phyloP scores from a whole-genome alignment of 768 basidiomycete genomes.

The Pleurotus cornucopiae region DNA sequence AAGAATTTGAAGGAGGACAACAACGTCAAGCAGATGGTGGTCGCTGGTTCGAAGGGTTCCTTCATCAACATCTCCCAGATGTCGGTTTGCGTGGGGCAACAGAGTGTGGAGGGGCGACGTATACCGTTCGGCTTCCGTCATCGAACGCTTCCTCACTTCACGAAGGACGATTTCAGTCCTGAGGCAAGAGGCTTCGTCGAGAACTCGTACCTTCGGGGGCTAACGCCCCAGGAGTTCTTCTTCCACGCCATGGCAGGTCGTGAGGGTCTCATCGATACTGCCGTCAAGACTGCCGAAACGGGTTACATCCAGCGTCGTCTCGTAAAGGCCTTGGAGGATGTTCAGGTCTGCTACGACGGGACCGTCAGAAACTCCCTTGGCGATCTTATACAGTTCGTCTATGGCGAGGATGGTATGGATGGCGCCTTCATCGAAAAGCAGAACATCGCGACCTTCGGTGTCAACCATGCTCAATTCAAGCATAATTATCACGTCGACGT shows the following conservation, averaged over 20 bases:
- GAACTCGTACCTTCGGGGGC: slow-evolving; percentile 93
- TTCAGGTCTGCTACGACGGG: slow-evolving; percentile 96
- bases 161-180: slow-evolving; percentile 97
- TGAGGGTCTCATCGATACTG: slow-evolving; percentile 98
- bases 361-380: slow-evolving; percentile 97
- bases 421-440: slow-evolving; percentile 97
- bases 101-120: slow-evolving; percentile 95
- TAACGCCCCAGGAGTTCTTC: slow-evolving; percentile 98
- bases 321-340: slow-evolving; percentile 96
- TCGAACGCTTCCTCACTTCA: slow-evolving; percentile 94
- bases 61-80: slow-evolving; percentile 99
- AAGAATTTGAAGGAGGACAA: slow-evolving; percentile 97
- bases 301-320: slow-evolving; percentile 98
- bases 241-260: slow-evolving; percentile 99
- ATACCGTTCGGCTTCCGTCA: slow-evolving; percentile 98
- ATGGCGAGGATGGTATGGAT: slow-evolving; percentile 99
- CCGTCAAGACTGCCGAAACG: slow-evolving; percentile 99
- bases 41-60: slow-evolving; percentile 96
- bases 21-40: slow-evolving; percentile 99
- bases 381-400: slow-evolving; percentile 93
- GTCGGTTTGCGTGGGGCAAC: slow-evolving; percentile 99
- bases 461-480: slow-evolving; percentile 81
- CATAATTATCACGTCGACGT: slow-evolving; percentile 94
- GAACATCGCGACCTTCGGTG: slow-evolving; percentile 82
- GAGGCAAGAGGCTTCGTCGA: slow-evolving; percentile 98